Evolutionary conservation across 2,329 filamentous ascomycete species (phyloP), one percentile per base, ranked within the genome.

Genomic region (Cladophialophora bantiana): DNA sequence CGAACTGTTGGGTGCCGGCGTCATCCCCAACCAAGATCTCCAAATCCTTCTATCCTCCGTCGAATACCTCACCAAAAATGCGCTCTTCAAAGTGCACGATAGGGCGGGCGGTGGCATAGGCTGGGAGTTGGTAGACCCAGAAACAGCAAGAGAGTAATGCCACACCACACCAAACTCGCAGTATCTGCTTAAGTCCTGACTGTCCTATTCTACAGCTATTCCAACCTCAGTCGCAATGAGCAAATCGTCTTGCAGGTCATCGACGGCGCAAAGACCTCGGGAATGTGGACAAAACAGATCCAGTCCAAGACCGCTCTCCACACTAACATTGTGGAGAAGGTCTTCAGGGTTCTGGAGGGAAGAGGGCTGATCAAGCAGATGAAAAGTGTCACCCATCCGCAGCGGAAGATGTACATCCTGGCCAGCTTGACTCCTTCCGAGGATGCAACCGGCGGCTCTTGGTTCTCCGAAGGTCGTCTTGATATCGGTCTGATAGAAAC

Each of bases 321-420:
- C 81, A 92, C 94, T 75, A 90, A 90, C 58, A 88, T 91, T 42
- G 86, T 98, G 73, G 91, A 91, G 73, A 90, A 90, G 74, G 89
- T 89, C 34, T 85, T 98, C 73, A 97, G 96, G 81, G 88, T 89
- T 69, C 88, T 99, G 68, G 91, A 96, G 78, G 82, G 85, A 45
- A 94, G 93, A 77, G 88, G 89, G 40, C 88, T 96, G 76, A 93
- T 99, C 78, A 91, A 91, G 74, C 88, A 89, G 65, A 93, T 98
- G 81, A 95, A 94, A 81, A 95, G 90, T 78, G 93, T 96, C 79
- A 93, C 96, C 80, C 90, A 91, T 75, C 92, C 93, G 34, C 91
- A 90, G 72, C 91, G 95, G 77, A 97, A 96, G 81, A 97, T 96
- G 86, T 99, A 95, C 84, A 96, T 99, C 85, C 89, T 97, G 75